phyloP scores from a whole-genome alignment of 306 rosid genomes.

The Trichosanthes truncata region DNA sequence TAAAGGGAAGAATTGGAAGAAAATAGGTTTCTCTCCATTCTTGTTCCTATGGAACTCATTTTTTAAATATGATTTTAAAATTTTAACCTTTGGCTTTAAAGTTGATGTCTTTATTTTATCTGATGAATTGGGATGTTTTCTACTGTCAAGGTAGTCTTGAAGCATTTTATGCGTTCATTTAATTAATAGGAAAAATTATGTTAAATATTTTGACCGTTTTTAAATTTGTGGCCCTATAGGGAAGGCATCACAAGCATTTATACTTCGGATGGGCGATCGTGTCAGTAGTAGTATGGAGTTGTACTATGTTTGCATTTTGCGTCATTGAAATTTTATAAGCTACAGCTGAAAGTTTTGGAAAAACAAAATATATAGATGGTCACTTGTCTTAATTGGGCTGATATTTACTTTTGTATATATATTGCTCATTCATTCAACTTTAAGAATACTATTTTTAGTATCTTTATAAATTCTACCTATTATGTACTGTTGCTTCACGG shows the following conservation, averaged over 20 bases:
- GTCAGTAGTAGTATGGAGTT: neutral
- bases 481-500: too few species aligned
- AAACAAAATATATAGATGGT: neutral
- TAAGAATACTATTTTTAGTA: neutral
- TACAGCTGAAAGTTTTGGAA: neutral
- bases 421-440: neutral
- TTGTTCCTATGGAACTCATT: neutral
- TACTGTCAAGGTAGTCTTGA: neutral
- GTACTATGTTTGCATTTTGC: neutral
- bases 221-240: neutral
- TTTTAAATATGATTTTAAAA: neutral
- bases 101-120: slow-evolving; percentile 13
- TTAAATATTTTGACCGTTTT: neutral
- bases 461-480: neutral
- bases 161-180: neutral
- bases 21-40: slow-evolving; percentile 60
- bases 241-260: neutral
- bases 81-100: neutral
- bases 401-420: neutral
- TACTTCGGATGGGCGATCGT: neutral
- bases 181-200: neutral
- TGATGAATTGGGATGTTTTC: neutral
- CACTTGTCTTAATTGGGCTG: neutral
- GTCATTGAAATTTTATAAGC: neutral
- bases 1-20: slow-evolving; percentile 95